Base-by-base conservation (phyloP, 129 eudicot genomes). In the Centrapalus pauciflorus region DNA sequence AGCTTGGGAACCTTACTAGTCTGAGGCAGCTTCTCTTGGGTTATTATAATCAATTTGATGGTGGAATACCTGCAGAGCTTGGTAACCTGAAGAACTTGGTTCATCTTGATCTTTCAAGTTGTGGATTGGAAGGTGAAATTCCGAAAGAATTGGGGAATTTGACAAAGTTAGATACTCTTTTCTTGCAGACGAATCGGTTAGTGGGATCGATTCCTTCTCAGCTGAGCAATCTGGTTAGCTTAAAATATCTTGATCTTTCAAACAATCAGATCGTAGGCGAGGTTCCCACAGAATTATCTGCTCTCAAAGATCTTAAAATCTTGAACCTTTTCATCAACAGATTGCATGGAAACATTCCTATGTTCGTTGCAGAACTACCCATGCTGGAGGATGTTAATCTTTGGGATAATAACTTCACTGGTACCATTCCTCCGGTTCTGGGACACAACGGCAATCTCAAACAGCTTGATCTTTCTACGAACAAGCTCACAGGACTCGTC, bases 371-470 rank as follows among this genome's bases (percentile, higher is more conserved):
- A 28, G 85, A 81, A 66, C 17, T 87, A 4, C 95, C 95, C 2
- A 68, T 76, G 13, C 66, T 87, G 68, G 70, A 76, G 56, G 56
- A 14, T 2, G 66, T 87, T 52, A 84, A 75, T 52, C 82, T 84
- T 60, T 87, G 90, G 90, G 68, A 72, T 27, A 87, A 87, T 66
- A 81, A 81, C 54, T 87, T 87, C 77, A 81, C 90, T 0, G 95
- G 95, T 4, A 71, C 70, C 14, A 84, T 87, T 45, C 95, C 95
- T 25, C 58, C 77, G 1, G 81, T 60, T 73, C 77, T 87, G 32
- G 95, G 95, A 46, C 38, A 30, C 38, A 87, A 83, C 58, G 87
- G 85, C 38, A 74, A 74, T 21, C 67, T 87, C 12, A 58, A 63
- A 24, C 73, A 66, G 13, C 76, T 87, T 29, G 95, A 87, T 72